Evolutionary conservation across 2,329 filamentous ascomycete species (phyloP).

Genomic region (Penicillium crustosum): DNA sequence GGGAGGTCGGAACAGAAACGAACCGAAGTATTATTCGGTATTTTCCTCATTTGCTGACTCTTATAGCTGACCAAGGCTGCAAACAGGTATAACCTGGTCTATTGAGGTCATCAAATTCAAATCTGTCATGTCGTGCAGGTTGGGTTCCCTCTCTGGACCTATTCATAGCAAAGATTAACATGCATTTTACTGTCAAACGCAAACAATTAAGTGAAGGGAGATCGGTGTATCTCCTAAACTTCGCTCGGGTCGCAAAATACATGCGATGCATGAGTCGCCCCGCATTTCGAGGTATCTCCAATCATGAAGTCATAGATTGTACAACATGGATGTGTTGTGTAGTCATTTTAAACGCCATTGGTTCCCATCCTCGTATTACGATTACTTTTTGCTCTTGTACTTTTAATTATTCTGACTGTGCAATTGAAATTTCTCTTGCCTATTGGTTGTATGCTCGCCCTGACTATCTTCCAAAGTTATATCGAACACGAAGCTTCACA

Average conservation of each 20-base stretch:
- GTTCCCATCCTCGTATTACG: not conserved
- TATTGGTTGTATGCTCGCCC: not conserved
- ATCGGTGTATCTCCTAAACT: not conserved
- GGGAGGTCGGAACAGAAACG: constrained; percentile 13
- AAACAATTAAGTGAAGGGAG: not conserved
- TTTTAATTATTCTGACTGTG: not conserved
- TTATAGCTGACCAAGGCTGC: not conserved
- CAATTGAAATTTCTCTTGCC: not conserved
- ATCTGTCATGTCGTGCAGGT: not conserved
- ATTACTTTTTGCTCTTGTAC: too few relatives aligned
- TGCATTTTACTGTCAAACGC: fast-evolving
- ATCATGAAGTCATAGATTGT: constrained; percentile 21
- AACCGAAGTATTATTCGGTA: not conserved
- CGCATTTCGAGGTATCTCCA: not conserved
- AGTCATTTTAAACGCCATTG: not conserved
- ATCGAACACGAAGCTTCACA: not conserved
- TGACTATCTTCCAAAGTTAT: not conserved
- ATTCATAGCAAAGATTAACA: not conserved
- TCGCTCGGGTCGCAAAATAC: fast-evolving
- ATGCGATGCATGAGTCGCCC: not conserved
- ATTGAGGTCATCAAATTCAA: not conserved
- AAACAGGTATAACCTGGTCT: not conserved
- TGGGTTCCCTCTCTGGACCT: not conserved
- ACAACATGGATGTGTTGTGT: not conserved
- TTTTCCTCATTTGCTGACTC: not conserved